Percentiles rank a stretch among this genome's conserved stretches.
Conservation (phyloP, 371 early-diverging fungal genomes). For the Mucor velutinosus region DNA sequence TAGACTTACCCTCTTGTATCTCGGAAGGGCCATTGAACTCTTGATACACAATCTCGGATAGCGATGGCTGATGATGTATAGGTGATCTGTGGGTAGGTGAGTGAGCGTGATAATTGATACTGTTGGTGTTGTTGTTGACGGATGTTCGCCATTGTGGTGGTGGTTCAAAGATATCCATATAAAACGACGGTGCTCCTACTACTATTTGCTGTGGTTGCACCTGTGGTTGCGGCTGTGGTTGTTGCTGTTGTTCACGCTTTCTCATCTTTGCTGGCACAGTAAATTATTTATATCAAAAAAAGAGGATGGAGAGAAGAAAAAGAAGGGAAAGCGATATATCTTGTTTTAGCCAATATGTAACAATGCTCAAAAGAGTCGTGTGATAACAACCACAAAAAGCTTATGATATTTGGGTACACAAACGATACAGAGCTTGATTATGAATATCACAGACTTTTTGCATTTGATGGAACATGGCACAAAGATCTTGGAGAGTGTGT, state of each 20-base stretch:
- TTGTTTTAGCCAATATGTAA: not conserved
- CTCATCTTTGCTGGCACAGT: not conserved
- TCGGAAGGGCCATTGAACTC: conserved; percentile 8
- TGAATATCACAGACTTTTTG: too few relatives aligned
- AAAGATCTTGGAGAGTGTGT: too few relatives aligned
- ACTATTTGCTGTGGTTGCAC: not conserved
- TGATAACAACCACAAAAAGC: not conserved
- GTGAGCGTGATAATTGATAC: conserved; percentile 2
- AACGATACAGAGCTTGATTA: not conserved
- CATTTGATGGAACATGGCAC: too few relatives aligned
- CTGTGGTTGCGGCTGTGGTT: not conserved
- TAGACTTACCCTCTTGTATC: not conserved
- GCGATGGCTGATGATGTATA: conserved; percentile 24
- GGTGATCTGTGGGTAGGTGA: conserved; percentile 18
- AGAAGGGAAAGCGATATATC: not conserved
- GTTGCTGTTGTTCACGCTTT: not conserved
- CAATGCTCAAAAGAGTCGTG: not conserved
- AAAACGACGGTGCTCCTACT: not conserved
- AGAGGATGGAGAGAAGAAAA: not conserved
- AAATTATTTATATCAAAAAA: not conserved
- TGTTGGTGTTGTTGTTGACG: conserved; percentile 5
- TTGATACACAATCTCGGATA: conserved; percentile 26
- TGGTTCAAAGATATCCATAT: conserved; percentile 21
- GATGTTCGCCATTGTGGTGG: conserved; percentile 13
- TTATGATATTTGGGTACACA: not conserved